phyloP scores from a whole-genome alignment of 2,329 filamentous ascomycete genomes.

The Fusarium dlaminii region DNA sequence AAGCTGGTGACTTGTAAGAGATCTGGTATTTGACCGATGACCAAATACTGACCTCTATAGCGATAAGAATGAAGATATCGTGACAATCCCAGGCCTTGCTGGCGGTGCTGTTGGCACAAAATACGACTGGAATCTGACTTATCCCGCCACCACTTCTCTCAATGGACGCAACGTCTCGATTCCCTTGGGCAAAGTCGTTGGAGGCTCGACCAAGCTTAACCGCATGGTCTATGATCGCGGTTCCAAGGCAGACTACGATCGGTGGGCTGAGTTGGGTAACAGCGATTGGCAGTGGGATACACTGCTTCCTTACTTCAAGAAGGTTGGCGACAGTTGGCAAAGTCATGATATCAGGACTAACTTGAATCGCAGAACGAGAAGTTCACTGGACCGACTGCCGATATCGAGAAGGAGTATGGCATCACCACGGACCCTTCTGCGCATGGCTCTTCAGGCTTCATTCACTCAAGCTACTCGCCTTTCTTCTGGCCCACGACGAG shows the following conservation, averaged over 20 bases:
- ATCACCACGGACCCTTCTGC: conserved; percentile 21
- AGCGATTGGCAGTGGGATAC: conserved; percentile 51
- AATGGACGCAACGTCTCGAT: conserved; percentile 25
- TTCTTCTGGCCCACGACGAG: conserved; percentile 41
- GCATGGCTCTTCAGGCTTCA: conserved; percentile 26
- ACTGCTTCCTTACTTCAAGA: conserved; percentile 57
- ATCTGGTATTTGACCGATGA: too few relatives aligned
- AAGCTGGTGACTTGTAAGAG: conserved; percentile 37
- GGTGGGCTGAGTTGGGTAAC: conserved; percentile 58
- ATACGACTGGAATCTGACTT: conserved; percentile 38
- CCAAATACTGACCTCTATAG: background rate
- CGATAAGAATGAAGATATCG: conserved; percentile 28
- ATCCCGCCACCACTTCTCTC: conserved; percentile 9
- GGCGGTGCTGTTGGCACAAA: conserved; percentile 37
- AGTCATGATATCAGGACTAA: background rate
- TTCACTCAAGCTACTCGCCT: conserved; percentile 33
- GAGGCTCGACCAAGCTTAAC: conserved; percentile 55
- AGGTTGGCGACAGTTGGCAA: conserved; percentile 38
- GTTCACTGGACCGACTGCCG: conserved; percentile 13
- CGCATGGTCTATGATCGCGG: conserved; percentile 52
- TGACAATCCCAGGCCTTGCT: conserved; percentile 36
- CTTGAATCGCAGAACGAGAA: conserved; percentile 21
- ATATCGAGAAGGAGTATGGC: conserved; percentile 23
- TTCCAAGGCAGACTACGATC: conserved; percentile 52
- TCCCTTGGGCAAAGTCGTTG: conserved; percentile 48